Evolutionary conservation across 305 asterid species (phyloP).

Genomic region (Stenogyne calaminthoides): DNA sequence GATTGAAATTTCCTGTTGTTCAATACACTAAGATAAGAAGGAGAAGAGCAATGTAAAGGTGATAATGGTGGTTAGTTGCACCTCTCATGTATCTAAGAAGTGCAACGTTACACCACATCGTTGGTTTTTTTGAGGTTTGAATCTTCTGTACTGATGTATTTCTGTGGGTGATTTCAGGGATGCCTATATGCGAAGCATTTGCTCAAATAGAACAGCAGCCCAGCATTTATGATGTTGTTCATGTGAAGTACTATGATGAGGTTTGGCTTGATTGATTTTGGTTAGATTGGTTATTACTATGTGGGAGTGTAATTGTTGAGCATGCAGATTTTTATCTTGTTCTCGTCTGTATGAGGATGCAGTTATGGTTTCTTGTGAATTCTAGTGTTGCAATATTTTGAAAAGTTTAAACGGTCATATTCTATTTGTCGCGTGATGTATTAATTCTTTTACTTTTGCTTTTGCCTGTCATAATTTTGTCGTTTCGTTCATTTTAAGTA

Average conservation of each 20-base stretch:
- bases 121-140: background rate
- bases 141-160: constrained; percentile 4
- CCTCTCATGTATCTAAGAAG: background rate
- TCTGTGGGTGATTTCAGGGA: constrained; percentile 54
- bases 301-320: constrained; percentile 9
- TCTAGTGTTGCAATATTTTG: background rate
- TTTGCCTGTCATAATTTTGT: constrained; percentile 10
- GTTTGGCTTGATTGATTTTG: constrained; percentile 43
- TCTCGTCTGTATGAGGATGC: background rate
- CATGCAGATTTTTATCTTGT: background rate
- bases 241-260: constrained; percentile 94
- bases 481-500: background rate
- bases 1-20: background rate
- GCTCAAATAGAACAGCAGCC: constrained; percentile 89
- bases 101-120: background rate
- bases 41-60: background rate
- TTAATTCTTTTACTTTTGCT: background rate
- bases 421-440: constrained; percentile 8
- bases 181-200: constrained; percentile 88
- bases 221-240: constrained; percentile 76
- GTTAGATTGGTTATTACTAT: background rate
- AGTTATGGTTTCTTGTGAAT: background rate
- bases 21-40: background rate
- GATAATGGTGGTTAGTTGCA: background rate
- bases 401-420: background rate